Percentiles rank a stretch among this genome's conserved stretches.
phyloP scores from a whole-genome alignment of 139 green algal genomes.

The Chlamydomonas sp. region DNA sequence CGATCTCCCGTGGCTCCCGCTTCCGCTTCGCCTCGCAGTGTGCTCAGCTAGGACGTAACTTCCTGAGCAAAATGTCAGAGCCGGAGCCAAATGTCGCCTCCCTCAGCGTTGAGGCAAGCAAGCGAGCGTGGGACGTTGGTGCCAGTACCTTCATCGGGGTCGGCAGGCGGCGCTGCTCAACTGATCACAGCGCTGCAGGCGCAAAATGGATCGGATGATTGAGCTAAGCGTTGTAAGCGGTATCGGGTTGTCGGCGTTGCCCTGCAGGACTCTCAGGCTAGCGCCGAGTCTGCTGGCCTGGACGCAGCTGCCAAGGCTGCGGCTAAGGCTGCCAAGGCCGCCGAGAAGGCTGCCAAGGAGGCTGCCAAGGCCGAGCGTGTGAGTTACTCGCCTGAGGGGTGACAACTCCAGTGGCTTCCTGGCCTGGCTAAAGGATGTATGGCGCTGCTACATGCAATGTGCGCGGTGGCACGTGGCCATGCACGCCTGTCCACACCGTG shows the following conservation, averaged over 20 bases:
- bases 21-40: not conserved
- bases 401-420: too few relatives aligned
- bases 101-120: constrained; percentile 29
- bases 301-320: constrained; percentile 6
- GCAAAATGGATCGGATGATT: not conserved
- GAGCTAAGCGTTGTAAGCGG: not conserved
- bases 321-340: constrained; percentile 36
- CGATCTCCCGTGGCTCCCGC: not conserved
- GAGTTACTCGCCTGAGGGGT: not conserved
- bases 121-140: not conserved
- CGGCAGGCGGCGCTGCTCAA: too few relatives aligned
- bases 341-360: constrained; percentile 49
- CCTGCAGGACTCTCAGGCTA: constrained; percentile 29
- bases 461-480: too few relatives aligned
- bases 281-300: not conserved
- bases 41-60: not conserved
- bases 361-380: constrained; percentile 40
- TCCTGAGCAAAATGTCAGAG: constrained; percentile 18
- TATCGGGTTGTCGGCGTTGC: not conserved
- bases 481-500: too few relatives aligned
- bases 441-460: too few relatives aligned
- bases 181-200: too few relatives aligned
- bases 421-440: too few relatives aligned
- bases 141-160: not conserved
- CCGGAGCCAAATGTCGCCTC: not conserved